Evolutionary conservation across 83 land plant genomes (phyloP).

Genomic region (Larix sibirica): DNA sequence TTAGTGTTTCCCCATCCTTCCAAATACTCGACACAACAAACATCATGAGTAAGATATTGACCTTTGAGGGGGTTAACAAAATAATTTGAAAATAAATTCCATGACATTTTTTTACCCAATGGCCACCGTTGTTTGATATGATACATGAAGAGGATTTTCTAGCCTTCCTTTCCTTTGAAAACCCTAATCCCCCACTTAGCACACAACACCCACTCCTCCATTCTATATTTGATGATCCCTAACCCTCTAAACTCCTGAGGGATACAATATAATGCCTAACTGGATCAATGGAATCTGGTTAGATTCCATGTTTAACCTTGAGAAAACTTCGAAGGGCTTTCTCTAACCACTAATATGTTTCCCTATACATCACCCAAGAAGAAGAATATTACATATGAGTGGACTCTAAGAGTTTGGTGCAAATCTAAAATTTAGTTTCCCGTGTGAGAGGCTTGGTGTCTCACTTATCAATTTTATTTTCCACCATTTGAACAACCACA

Average conservation of each 20-base stretch:
- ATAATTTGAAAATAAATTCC: background rate
- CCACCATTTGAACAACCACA: too few relatives aligned
- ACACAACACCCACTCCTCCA: background rate
- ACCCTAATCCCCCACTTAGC: background rate
- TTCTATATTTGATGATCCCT: background rate
- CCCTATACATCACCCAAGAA: background rate
- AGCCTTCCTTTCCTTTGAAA: background rate
- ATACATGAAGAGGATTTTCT: background rate
- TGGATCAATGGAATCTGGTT: background rate
- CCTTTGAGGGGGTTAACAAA: background rate
- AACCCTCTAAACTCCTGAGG: background rate
- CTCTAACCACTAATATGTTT: background rate
- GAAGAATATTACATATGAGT: background rate
- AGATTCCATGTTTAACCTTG: background rate
- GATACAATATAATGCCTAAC: background rate
- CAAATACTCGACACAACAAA: background rate
- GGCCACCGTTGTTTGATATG: background rate
- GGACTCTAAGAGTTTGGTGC: background rate
- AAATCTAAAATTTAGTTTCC: background rate
- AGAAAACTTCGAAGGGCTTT: background rate
- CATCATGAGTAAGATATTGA: background rate
- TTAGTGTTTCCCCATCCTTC: background rate
- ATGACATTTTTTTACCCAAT: background rate
- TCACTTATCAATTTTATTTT: too few relatives aligned
- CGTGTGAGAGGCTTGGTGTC: background rate